phyloP scores from a whole-genome alignment of 345 rosid species.

The Heritiera fomes region DNA sequence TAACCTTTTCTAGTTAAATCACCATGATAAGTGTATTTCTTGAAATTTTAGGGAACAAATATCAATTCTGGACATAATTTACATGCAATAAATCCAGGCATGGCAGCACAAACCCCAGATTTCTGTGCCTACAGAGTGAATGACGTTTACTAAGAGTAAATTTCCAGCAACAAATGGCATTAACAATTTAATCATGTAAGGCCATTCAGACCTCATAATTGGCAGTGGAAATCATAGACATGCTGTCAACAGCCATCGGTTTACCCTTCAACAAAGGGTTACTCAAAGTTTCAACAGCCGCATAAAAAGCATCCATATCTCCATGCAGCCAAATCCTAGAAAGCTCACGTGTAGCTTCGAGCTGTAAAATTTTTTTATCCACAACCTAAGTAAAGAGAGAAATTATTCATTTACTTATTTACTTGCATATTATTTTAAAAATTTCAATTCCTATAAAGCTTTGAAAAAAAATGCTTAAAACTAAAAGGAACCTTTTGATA shows the following conservation, averaged over 20 bases:
- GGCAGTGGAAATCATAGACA: conserved; percentile 95
- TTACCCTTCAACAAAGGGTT: conserved; percentile 71
- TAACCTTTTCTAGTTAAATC: conserved; percentile 75
- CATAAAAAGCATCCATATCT: conserved; percentile 99
- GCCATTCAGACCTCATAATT: conserved; percentile 72
- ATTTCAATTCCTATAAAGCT: too few species aligned
- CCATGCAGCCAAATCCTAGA: conserved; percentile 84
- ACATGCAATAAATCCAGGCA: conserved; percentile 93
- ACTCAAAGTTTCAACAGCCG: conserved; percentile 89
- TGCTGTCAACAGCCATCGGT: conserved; percentile 90
- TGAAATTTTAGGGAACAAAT: conserved; percentile 72
- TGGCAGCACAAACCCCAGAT: conserved; percentile 92
- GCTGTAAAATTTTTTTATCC: conserved; percentile 67
- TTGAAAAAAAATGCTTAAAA: neutral
- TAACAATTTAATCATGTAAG: conserved; percentile 6
- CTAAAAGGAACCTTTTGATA: conserved; percentile 52
- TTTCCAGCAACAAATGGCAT: neutral
- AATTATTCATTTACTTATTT: neutral
- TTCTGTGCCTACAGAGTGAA: conserved; percentile 62
- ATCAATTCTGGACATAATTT: conserved; percentile 79
- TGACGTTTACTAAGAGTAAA: neutral
- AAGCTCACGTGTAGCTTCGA: conserved; percentile 79
- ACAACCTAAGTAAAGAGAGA: conserved; percentile 42
- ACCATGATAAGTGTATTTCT: conserved; percentile 79
- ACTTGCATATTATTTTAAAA: too few species aligned